Base-by-base conservation (phyloP, 129 eudicot species). In the Flaveria brownii region DNA sequence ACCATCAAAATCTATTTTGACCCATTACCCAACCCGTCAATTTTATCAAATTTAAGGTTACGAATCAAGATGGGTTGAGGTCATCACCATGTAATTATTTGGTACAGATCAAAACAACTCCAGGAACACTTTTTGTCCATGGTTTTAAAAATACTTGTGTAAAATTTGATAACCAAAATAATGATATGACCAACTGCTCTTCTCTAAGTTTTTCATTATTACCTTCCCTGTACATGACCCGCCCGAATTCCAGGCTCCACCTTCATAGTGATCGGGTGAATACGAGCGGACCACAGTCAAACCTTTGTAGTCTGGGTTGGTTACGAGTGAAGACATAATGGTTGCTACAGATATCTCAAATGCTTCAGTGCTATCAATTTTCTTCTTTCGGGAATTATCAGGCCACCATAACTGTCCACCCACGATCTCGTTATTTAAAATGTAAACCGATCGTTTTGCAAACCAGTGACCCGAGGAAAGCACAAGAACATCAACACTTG, bases 381-480 rank as follows among this genome's bases (percentile, higher is more conserved):
- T 90, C 78, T 76, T 80, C 42, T 59, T 81, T 9, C 76, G 82
- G 30, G 86, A 79, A 1, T 87, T 81, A 59, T 86, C 84, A 1
- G 97, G 91, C 87, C 92, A 85, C 97, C 98, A 93, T 45, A 88
- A 51, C 45, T 93, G 98, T 43, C 92, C 90, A 10, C 98, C 98
- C 11, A 90, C 91, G n/a, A 93, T 86, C 83, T 90, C 92, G 61
- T 93, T 87, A 85, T 90, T 90, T 80, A 89, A 22, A 41, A 90
- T 74, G 69, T 86, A 93, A 22, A 84, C 92, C 0, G 98, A 84
- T 42, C 43, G 82, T 77, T 93, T 93, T 1, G 97, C 89, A 43
- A 93, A 93, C 98, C 98, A 93, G 78, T 93, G 97, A 16, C 98
- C 98, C 9, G 96, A 87, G 66, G 95, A 93, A 71, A 93, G 86